phyloP scores from a whole-genome alignment of 306 rosid genomes.

The Acacia crassicarpa region DNA sequence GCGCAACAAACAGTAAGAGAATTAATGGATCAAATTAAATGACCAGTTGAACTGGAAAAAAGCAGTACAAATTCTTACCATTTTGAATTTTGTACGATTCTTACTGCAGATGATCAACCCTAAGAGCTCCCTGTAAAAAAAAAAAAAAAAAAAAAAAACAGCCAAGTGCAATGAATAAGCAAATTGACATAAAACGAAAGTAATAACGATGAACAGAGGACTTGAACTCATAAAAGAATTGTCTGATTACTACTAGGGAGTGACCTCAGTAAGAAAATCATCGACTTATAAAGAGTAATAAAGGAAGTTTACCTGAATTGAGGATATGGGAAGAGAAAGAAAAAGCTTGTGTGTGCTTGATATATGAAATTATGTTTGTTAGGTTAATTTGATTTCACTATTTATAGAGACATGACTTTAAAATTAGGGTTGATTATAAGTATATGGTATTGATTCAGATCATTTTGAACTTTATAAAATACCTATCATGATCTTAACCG shows the following conservation, averaged over 20 bases:
- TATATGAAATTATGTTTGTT: no score
- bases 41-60: not conserved
- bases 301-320: not conserved
- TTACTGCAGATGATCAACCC: constrained; percentile 1
- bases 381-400: no score
- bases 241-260: not conserved
- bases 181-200: not conserved
- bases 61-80: constrained; percentile 1
- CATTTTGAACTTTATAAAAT: no score
- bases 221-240: not conserved
- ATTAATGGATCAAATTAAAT: not conserved
- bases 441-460: no score
- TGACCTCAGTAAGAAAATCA: not conserved
- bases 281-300: not conserved
- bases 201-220: not conserved
- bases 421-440: no score
- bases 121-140: not conserved
- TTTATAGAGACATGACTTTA: no score
- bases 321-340: not conserved
- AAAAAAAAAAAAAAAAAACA: not conserved
- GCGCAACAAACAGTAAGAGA: not conserved
- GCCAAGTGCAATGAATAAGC: not conserved
- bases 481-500: no score
- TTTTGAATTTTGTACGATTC: not conserved
- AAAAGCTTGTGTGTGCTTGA: no score